Evolutionary conservation across 2,329 filamentous ascomycete genomes (phyloP), one percentile per base, ranked within the genome.

Genomic region (Myriosclerotinia scirpicola): DNA sequence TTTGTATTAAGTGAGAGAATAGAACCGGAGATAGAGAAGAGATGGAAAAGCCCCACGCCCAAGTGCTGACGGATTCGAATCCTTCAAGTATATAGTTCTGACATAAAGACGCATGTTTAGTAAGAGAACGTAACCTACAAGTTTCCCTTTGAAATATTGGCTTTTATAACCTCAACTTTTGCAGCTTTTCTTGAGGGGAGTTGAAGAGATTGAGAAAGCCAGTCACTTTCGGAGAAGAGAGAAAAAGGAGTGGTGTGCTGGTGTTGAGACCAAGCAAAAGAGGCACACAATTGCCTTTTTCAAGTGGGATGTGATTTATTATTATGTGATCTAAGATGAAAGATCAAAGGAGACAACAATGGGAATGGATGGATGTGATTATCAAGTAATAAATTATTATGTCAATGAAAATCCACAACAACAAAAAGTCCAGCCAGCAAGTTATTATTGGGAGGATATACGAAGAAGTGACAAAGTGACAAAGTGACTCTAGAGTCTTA

Each of bases 241-340:
- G 8, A 9, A n/a, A 8, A 30, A 26, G 26, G 40, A 53, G 36
- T n/a, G 26, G 15, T 53, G 59, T 26, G 48, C 36, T 53, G 48
- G 59, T 62, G 59, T 62, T 62, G 59, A 62, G 48, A 52, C 48
- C 59, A n/a, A 54, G 46, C 34, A n/a, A 30, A 54, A 12, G 40
- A 34, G 30, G 30, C 30, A 34, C 30, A 34, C 30, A 2, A 4
- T 34, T 34, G 6, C 30, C 30, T 34, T 34, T 34, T 6, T 34
- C 2, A 34, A 34, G 30, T 34, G 30, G 30, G 30, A 34, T 34
- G 26, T 26, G 26, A 26, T 26, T 26, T 26, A 26, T 26, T 26
- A 36, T 17, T 50, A 26, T 26, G 26, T 26, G 26, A 26, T 26
- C 26, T 26, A 26, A 26, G 26, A 26, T 26, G 26, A 26, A 26